Base-by-base conservation (phyloP, 352 stramenopile species). In the Phytopythium helicoides region DNA sequence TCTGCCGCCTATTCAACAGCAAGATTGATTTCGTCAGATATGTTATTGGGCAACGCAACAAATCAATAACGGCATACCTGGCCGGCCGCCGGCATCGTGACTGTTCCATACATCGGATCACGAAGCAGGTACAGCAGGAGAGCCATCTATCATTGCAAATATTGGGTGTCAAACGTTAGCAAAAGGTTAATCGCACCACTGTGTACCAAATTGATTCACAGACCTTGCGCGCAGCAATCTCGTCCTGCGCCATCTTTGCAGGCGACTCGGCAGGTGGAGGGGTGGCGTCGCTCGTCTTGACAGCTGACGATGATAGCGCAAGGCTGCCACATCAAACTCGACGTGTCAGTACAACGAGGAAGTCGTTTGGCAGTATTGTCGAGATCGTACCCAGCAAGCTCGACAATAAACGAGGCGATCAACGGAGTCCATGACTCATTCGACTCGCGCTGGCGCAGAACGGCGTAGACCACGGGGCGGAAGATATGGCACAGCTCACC, bases 111-210 rank as follows among this genome's bases (percentile, higher is more conserved):
- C 33, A 92, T 63, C 7, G 84, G 84, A 44, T 94, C 83, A 42
- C 84, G 81, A 22, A 94, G 77, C 56, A 94, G 68, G 51, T 94
- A 94, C 7, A 94, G 68, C 28, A 94, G 66, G 36, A 94, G 64
- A 40, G 74, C 74, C 80, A 92, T 90, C 84, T 94, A 56, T 21
- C 37, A 22, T 33, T 6, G 36, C 25, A 11, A 48, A n/a, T n/a
- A n/a, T n/a, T n/a, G n/a, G n/a, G n/a, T n/a, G n/a, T n/a, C n/a
- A 2, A 49, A 26, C 34, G 23, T 4, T 6, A 8, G 14, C 48
- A 40, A 53, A 26, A 7, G 38, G n/a, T 47, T 34, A 46, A 19
- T 22, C 38, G 21, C n/a, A 39, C 12, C 8, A 31, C 11, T 36
- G 46, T 51, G 3, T 21, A 22, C n/a, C 36, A 22, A 36, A 45